Conservation (phyloP, 2,329 filamentous ascomycete species). For the Phyllosticta paracitricarpa region DNA sequence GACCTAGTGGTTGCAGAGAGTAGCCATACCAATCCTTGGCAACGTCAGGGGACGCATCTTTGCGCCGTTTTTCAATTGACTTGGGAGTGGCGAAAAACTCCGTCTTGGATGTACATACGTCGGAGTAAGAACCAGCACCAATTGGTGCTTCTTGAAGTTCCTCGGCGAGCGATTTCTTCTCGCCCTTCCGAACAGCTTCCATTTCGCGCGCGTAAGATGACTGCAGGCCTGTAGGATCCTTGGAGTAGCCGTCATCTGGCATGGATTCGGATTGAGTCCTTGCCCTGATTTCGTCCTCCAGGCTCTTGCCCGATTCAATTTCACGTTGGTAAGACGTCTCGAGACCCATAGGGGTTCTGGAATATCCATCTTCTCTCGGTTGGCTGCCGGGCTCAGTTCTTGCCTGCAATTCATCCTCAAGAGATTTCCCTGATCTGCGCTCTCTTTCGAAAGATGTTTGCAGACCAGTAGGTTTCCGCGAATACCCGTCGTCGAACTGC, state of each 20-base stretch:
- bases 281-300: constrained; percentile 6
- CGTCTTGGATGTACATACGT: background rate
- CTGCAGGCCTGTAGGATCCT: constrained; percentile 3
- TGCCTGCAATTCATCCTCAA: constrained; percentile 1
- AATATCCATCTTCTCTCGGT: constrained; percentile 4
- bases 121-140: constrained; percentile 2
- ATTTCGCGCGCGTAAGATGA: constrained; percentile 12
- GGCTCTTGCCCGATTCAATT: background rate
- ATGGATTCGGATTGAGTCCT: background rate
- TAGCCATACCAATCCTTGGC: constrained; percentile 12
- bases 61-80: constrained; percentile 8
- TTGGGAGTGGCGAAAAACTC: background rate
- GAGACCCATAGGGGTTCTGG: constrained; percentile 11
- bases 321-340: constrained; percentile 14
- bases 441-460: constrained; percentile 14
- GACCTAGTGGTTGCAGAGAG: constrained; percentile 13
- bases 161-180: constrained; percentile 9
- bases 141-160: constrained; percentile 2
- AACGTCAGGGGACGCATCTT: constrained; percentile 5
- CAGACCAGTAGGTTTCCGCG: constrained; percentile 12
- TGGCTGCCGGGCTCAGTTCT: background rate
- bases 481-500: constrained; percentile 11
- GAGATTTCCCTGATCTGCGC: constrained; percentile 1
- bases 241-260: constrained; percentile 6
- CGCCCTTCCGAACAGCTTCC: constrained; percentile 1